Base-by-base conservation (phyloP, 192 early-diverging fungal species). In the Backusella psychrophila region DNA sequence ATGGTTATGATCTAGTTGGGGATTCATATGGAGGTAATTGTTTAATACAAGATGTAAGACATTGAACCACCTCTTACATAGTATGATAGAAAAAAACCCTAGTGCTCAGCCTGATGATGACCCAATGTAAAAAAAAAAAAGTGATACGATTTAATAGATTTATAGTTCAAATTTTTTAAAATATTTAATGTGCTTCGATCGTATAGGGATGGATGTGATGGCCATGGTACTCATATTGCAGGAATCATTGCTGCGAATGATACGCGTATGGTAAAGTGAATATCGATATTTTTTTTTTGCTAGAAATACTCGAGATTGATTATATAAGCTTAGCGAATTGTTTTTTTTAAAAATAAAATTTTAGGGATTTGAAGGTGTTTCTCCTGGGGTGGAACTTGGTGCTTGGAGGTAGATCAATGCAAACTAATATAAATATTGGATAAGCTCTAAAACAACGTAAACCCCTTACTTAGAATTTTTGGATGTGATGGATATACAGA, bases 401-500 rank as follows among this genome's bases (percentile, higher is more conserved):
- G 87, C 85, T 5, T 97, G 93, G 85, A 87, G 96, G 79, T 76
- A 76, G 0, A 85, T 29, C 4, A 41, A 68, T n/a, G 38, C 19
- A 66, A 65, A 65, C 35, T 35, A 36, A 35, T 31, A n/a, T 19
- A 17, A 68, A 33, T 34, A 7, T 21, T 26, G 53, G 7, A 29
- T 42, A 67, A 9, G 34, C 17, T 15, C 17, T 46, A 19, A 65
- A 31, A 39, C 11, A n/a, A 6, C 4, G 29, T 23, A 21, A 74
- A 23, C n/a, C 3, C 17, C 4, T 66, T 35, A 34, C 81, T 49
- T 63, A 77, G 95, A 70, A 86, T 96, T 38, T 93, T 94, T 78
- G 93, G 93, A 3, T 96, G 95, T 80, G 84, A 85, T 71, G 90
- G 90, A 44, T 86, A 85, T 31, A 87, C 89, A 5, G 83, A 87